Evolutionary conservation across 1,284 basidiomycete species (phyloP).

Genomic region (Schizophyllum commune): DNA sequence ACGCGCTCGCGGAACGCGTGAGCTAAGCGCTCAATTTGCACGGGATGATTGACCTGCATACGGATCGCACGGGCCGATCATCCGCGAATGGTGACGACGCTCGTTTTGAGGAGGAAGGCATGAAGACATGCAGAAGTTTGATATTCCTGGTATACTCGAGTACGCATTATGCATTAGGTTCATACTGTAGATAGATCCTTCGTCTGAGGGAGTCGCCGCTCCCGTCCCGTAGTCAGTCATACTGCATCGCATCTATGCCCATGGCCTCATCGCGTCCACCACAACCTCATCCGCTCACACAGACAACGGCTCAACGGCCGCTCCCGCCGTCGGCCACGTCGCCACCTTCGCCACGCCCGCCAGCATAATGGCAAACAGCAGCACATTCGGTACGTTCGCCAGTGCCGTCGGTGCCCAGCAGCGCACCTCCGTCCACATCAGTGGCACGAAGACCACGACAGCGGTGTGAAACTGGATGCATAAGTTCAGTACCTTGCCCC

Average conservation of each 20-base stretch:
- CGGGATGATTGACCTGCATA: background rate
- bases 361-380: background rate
- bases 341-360: background rate
- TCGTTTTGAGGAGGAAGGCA: too few relatives aligned
- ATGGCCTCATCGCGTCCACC: too few relatives aligned
- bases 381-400: conserved; percentile 3
- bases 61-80: background rate
- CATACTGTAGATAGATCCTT: too few relatives aligned
- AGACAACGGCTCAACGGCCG: background rate
- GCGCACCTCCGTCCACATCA: conserved; percentile 77
- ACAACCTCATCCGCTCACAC: background rate
- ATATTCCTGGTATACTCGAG: too few relatives aligned
- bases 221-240: too few relatives aligned
- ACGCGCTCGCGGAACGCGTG: background rate
- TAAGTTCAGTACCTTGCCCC: conserved; percentile 4
- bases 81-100: too few relatives aligned
- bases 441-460: conserved; percentile 76
- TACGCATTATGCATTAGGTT: too few relatives aligned
- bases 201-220: too few relatives aligned
- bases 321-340: background rate
- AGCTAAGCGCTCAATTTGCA: background rate
- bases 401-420: background rate
- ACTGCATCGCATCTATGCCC: too few relatives aligned
- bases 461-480: conserved; percentile 80
- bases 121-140: too few relatives aligned